Evolutionary conservation across 2,329 filamentous ascomycete genomes (phyloP).

Genomic region (Fusarium napiforme): DNA sequence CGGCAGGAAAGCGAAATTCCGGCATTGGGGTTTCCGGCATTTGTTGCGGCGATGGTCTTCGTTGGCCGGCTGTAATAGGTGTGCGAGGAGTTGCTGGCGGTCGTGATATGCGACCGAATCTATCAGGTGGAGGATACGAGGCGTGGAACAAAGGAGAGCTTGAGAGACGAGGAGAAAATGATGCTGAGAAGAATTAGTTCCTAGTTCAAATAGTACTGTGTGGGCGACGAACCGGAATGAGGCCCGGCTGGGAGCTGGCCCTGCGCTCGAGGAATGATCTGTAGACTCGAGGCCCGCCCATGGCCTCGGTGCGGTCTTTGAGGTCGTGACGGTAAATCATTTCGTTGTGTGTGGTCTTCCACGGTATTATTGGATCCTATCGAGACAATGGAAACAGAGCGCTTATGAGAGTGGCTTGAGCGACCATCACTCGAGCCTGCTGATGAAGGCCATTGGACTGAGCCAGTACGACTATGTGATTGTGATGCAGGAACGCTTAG

Average conservation of each 20-base stretch:
- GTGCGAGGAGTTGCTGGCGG: slow-evolving; percentile 59
- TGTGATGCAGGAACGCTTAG: slow-evolving; percentile 63
- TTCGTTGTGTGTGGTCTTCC: slow-evolving; percentile 59
- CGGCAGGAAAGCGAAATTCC: slow-evolving; percentile 68
- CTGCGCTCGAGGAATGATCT: slow-evolving; percentile 63
- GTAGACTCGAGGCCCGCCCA: slow-evolving; percentile 82
- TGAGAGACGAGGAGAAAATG: slow-evolving; percentile 56
- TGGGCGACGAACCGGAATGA: slow-evolving; percentile 52
- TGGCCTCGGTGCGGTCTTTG: slow-evolving; percentile 72
- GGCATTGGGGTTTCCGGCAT: slow-evolving; percentile 57
- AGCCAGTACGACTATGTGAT: slow-evolving; percentile 58
- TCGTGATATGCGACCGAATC: slow-evolving; percentile 55
- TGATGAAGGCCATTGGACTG: slow-evolving; percentile 59
- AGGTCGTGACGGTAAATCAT: slow-evolving; percentile 55
- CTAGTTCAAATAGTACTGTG: not conserved
- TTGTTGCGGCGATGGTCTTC: slow-evolving; percentile 53
- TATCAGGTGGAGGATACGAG: slow-evolving; percentile 64
- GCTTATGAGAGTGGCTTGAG: slow-evolving; percentile 71
- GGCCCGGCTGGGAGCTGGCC: slow-evolving; percentile 58
- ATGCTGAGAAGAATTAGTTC: slow-evolving; percentile 44
- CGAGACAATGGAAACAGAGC: slow-evolving; percentile 85
- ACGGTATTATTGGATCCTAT: slow-evolving; percentile 68
- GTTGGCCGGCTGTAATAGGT: slow-evolving; percentile 51
- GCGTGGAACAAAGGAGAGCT: slow-evolving; percentile 65
- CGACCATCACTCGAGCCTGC: slow-evolving; percentile 46